These are phyloP conservation scores for bread wheat (Triticum aestivum) DNA, from an alignment of 176 grass and related monocot genomes.

Conservation along the genomic window IWGSC_CS_RefSeq_v2.1 NC_057797.1:508168630-508169129, in stretches of 20 bases:
- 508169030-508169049: slow-evolving; percentile 81
- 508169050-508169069: slow-evolving; percentile 85
- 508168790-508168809: slow-evolving; percentile 90
- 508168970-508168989: slow-evolving; percentile 76
- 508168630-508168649: slow-evolving; percentile 66
- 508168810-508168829: slow-evolving; percentile 87
- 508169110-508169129: slow-evolving; percentile 85
- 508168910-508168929: slow-evolving; percentile 88
- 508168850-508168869: slow-evolving; percentile 84
- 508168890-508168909: slow-evolving; percentile 81
- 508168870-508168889: slow-evolving; percentile 92
- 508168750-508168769: slow-evolving; percentile 92
- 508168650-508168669: slow-evolving; percentile 77
- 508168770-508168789: slow-evolving; percentile 82
- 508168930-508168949: slow-evolving; percentile 92
- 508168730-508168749: slow-evolving; percentile 84
- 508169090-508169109: slow-evolving; percentile 82
- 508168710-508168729: slow-evolving; percentile 87
- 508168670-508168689: slow-evolving; percentile 76
- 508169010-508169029: slow-evolving; percentile 86
- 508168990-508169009: slow-evolving; percentile 66
- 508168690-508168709: slow-evolving; percentile 78
- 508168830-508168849: slow-evolving; percentile 93
- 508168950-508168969: slow-evolving; percentile 89
- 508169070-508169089: slow-evolving; percentile 91